phyloP scores from a whole-genome alignment of 106 monocot species.

The Ottelia alismoides region DNA sequence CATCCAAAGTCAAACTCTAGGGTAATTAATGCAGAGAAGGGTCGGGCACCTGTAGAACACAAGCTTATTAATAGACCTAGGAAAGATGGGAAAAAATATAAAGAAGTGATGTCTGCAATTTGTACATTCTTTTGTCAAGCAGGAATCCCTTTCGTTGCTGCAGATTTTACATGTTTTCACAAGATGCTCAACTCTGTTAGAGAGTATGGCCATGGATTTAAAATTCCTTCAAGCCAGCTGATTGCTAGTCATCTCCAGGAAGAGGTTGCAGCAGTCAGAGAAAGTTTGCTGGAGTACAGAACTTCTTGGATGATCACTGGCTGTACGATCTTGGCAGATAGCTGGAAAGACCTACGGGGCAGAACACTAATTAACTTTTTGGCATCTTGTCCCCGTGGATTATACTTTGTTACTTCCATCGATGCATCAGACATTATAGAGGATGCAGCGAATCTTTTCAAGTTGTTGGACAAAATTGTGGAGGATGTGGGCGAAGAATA shows the following conservation, averaged over 20 bases:
- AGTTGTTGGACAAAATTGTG: constrained; percentile 43
- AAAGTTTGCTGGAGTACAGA: constrained; percentile 28
- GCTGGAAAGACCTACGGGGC: constrained; percentile 34
- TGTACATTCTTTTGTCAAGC: constrained; percentile 53
- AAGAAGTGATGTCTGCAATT: constrained; percentile 43
- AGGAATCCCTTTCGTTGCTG: constrained; percentile 32
- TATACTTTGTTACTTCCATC: constrained; percentile 27
- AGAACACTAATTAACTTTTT: constrained; percentile 33
- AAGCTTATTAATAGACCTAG: constrained; percentile 15
- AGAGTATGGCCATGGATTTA: constrained; percentile 33
- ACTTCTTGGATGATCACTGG: constrained; percentile 38
- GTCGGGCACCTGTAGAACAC: background rate
- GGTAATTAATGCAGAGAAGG: constrained; percentile 13
- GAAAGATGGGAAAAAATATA: constrained; percentile 14
- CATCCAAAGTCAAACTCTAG: constrained; percentile 12
- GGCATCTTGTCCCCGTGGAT: constrained; percentile 44
- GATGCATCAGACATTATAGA: constrained; percentile 33
- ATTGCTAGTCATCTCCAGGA: constrained; percentile 40
- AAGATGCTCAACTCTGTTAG: constrained; percentile 43
- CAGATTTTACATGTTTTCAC: constrained; percentile 41
- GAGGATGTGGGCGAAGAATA: constrained; percentile 43
- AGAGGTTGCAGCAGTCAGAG: constrained; percentile 24
- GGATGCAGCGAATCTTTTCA: constrained; percentile 39
- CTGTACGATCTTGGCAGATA: constrained; percentile 38
- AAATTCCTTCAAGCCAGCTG: constrained; percentile 12